phyloP scores from a whole-genome alignment of 129 eudicot genomes.

The Lactuca sativa region DNA sequence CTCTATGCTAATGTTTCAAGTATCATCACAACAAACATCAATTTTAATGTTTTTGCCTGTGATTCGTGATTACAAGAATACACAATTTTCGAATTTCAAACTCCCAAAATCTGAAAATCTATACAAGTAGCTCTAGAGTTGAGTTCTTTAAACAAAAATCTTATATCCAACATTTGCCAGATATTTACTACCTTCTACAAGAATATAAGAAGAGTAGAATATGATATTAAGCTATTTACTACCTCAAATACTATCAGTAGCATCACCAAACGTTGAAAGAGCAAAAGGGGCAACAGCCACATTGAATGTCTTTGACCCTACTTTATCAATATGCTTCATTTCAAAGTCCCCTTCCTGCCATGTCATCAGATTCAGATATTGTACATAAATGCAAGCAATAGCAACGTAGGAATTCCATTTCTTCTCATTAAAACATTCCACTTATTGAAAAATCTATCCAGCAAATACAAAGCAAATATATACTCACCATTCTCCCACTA shows the following conservation, averaged over 20 bases:
- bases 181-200: constrained; percentile 16
- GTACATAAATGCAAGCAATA: neutral
- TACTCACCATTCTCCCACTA: constrained; percentile 90
- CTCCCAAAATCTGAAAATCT: constrained; percentile 20
- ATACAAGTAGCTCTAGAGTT: constrained; percentile 30
- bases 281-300: constrained; percentile 83
- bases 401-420: neutral
- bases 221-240: neutral
- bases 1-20: no score
- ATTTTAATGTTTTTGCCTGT: no score
- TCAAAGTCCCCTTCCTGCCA: constrained; percentile 86
- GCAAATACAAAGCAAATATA: neutral
- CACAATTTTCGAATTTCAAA: neutral
- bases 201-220: constrained; percentile 6
- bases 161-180: constrained; percentile 12
- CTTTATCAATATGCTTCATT: constrained; percentile 88
- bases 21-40: no score
- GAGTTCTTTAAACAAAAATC: constrained; percentile 27
- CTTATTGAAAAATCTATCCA: no score
- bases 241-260: constrained; percentile 47
- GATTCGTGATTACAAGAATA: no score
- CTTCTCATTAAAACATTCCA: no score
- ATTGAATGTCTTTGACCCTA: constrained; percentile 66
- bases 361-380: constrained; percentile 7
- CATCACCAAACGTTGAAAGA: constrained; percentile 75